phyloP scores from a whole-genome alignment of 202 grass and related monocot genomes.

The Panicum hallii region DNA sequence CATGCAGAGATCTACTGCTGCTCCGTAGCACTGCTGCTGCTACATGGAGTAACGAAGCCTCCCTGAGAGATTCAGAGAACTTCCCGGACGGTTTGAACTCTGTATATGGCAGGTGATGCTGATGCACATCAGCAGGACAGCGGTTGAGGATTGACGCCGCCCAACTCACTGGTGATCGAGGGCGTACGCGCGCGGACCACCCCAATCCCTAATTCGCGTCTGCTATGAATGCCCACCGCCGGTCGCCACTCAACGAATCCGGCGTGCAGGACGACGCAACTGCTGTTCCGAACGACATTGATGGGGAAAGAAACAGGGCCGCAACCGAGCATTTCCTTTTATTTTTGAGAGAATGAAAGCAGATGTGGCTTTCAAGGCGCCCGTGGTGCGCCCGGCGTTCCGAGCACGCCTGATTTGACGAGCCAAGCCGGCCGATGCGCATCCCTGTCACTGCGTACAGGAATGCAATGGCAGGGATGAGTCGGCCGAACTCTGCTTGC shows the following conservation, averaged over 20 bases:
- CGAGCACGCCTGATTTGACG: background rate
- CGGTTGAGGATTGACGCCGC: constrained; percentile 23
- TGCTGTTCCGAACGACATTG: background rate
- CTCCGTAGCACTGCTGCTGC: background rate
- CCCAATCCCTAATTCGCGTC: background rate
- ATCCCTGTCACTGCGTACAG: background rate
- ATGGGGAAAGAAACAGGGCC: background rate
- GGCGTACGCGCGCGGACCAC: constrained; percentile 17
- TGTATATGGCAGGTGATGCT: constrained; percentile 18
- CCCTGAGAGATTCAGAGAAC: constrained; percentile 25
- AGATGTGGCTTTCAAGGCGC: background rate
- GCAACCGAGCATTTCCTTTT: background rate
- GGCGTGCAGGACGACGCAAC: background rate
- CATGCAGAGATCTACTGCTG: background rate
- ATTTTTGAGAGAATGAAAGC: background rate
- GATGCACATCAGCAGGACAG: background rate
- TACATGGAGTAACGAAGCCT: background rate
- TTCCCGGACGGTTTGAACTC: background rate
- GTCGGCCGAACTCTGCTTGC: background rate
- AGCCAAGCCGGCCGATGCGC: background rate
- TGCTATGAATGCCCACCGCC: constrained; percentile 41
- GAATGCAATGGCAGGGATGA: background rate
- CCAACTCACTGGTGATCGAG: background rate
- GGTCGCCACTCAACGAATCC: constrained; percentile 5
- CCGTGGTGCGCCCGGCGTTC: background rate